A percentile compares a stretch with the other conserved stretches of the same genome.
Evolutionary conservation across 78 protist genomes (phyloP).

Genomic region (Dictyostelium discoideum): dicty_2.7 NC_007089.4:5917001-5917500

Average conservation of each 20-base stretch:
- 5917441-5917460: not conserved
- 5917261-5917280: not conserved
- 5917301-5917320: not conserved
- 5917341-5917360: not conserved
- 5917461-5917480: not conserved
- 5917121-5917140: too few species aligned
- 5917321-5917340: not conserved
- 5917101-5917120: too few species aligned
- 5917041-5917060: too few species aligned
- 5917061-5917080: too few species aligned
- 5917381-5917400: slow-evolving; percentile 17
- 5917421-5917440: slow-evolving; percentile 12
- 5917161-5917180: not conserved
- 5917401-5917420: slow-evolving; percentile 39
- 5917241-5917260: not conserved
- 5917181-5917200: too few species aligned
- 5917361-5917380: not conserved
- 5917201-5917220: not conserved
- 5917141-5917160: too few species aligned
- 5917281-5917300: not conserved
- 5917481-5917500: slow-evolving; percentile 2
- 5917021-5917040: not conserved
- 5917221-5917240: not conserved
- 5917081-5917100: too few species aligned
- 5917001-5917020: too few species aligned